These are phyloP conservation scores for Fagus sylvatica DNA, from an alignment of 306 rosid genomes.

Conservation along the genomic window DNA sequence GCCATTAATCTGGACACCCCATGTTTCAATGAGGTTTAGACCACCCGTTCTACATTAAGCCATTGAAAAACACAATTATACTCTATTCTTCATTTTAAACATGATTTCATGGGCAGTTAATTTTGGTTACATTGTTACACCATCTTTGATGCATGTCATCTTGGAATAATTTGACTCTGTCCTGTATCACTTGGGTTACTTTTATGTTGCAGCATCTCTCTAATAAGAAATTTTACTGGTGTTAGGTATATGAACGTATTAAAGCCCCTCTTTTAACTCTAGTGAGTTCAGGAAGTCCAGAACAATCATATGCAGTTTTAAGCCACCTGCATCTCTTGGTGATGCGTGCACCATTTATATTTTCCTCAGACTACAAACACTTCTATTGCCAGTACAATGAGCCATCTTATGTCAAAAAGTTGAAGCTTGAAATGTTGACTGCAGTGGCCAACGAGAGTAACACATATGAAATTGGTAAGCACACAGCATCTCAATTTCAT, in stretches of 20 bases:
- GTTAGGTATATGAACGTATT: conserved; percentile 93
- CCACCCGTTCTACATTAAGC: background rate
- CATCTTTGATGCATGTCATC: background rate
- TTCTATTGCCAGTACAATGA: conserved; percentile 99
- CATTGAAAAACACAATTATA: background rate
- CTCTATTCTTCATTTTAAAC: background rate
- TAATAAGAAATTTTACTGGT: conserved; percentile 32
- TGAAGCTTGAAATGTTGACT: conserved; percentile 99
- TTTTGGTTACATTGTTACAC: conserved; percentile 24
- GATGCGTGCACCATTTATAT: conserved; percentile 97
- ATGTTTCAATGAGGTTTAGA: conserved; percentile 3
- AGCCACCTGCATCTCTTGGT: conserved; percentile 98
- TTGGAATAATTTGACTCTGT: conserved; percentile 12
- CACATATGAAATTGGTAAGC: conserved; percentile 93
- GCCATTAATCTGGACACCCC: conserved; percentile 23
- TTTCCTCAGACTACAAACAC: conserved; percentile 92
- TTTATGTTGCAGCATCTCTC: conserved; percentile 17
- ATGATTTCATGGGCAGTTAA: conserved; percentile 7
- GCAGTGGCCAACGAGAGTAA: conserved; percentile 98
- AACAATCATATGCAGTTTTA: conserved; percentile 95
- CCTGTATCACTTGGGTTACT: conserved; percentile 20
- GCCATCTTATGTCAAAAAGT: conserved; percentile 95
- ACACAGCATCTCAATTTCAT: conserved; percentile 12
- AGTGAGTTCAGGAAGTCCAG: conserved; percentile 99
- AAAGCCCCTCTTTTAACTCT: conserved; percentile 96